Evolutionary conservation across 768 basidiomycete genomes (phyloP).

Genomic region (Pleurotus giganteus): DNA sequence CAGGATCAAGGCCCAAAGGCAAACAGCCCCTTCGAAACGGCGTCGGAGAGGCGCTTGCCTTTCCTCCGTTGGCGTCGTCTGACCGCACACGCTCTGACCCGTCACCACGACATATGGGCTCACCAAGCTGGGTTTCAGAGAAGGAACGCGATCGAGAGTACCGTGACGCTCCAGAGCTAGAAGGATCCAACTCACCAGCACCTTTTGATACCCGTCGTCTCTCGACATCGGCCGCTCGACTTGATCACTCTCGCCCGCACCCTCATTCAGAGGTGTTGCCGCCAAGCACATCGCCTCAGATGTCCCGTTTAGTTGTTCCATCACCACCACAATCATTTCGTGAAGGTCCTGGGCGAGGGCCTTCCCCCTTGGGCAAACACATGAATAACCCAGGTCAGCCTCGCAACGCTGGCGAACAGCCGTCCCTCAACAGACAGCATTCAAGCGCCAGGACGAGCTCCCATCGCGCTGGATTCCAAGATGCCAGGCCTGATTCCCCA

Average conservation of each 20-base stretch:
- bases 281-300: conserved; percentile 24
- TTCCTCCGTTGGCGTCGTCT: conserved; percentile 35
- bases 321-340: conserved; percentile 33
- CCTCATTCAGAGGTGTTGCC: conserved; percentile 7
- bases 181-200: conserved; percentile 43
- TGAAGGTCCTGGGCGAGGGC: conserved; percentile 22
- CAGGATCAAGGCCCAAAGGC: conserved; percentile 24
- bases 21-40: conserved; percentile 39
- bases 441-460: conserved; percentile 16
- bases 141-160: conserved; percentile 35
- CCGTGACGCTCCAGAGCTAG: conserved; percentile 29
- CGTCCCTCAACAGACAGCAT: conserved; percentile 21
- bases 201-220: conserved; percentile 49
- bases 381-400: conserved; percentile 1
- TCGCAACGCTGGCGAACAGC: conserved; percentile 21
- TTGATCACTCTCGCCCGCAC: conserved; percentile 40
- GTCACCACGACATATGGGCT: conserved; percentile 30
- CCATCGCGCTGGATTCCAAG: conserved; percentile 5
- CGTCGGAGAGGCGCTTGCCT: conserved; percentile 42
- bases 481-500: conserved; percentile 10
- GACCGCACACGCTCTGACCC: conserved; percentile 35
- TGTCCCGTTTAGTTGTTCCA: conserved; percentile 24
- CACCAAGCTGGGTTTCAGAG: conserved; percentile 39
- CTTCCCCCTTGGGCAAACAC: neutral
- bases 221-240: conserved; percentile 47